Evolutionary conservation across 441 rosid genomes (phyloP).

Genomic region (Gossypium lobatum): DNA sequence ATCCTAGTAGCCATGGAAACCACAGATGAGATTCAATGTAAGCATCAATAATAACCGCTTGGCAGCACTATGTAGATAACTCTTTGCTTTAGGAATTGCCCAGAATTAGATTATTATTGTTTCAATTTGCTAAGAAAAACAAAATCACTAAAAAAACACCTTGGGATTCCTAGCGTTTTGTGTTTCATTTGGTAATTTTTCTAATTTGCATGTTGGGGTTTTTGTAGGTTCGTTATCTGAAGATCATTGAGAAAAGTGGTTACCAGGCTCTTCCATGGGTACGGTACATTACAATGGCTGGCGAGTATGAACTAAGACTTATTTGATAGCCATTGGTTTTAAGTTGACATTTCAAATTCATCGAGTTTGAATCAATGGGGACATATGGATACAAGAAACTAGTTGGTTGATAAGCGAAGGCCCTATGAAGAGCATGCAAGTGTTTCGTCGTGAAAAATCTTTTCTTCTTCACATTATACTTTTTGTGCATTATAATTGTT

Average conservation of each 20-base stretch:
- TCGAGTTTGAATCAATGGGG: background rate
- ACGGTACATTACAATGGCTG: constrained; percentile 80
- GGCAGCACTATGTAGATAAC: background rate
- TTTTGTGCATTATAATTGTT: constrained; percentile 14
- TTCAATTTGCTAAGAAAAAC: background rate
- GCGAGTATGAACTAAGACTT: constrained; percentile 73
- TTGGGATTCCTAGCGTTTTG: background rate
- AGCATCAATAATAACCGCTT: background rate
- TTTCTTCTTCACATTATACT: background rate
- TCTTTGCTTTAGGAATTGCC: background rate
- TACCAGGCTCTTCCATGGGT: constrained; percentile 88
- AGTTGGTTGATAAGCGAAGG: background rate
- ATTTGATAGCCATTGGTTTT: constrained; percentile 19
- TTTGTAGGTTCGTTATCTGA: constrained; percentile 53
- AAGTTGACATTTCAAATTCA: background rate
- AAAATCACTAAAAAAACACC: background rate
- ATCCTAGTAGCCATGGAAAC: background rate
- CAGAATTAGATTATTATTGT: background rate
- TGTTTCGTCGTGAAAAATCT: background rate
- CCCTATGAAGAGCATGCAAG: background rate
- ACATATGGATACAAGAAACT: background rate
- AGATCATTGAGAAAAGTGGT: constrained; percentile 80
- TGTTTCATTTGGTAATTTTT: background rate
- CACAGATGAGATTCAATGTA: background rate
- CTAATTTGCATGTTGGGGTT: background rate